phyloP scores from a whole-genome alignment of 371 early-diverging fungal species.

The Thermomucor indicae-seudaticae region DNA sequence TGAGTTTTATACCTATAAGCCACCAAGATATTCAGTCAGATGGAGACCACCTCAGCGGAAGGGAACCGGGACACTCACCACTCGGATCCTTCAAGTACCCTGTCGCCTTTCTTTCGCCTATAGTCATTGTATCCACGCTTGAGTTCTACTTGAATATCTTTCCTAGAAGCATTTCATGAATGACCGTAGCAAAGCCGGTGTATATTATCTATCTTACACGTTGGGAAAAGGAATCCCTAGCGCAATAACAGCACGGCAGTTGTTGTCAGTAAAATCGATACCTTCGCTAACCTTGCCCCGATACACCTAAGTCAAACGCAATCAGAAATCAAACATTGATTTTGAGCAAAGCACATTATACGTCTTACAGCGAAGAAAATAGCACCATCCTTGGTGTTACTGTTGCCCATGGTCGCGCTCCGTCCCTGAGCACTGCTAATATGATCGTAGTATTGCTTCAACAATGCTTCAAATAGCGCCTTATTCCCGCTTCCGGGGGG shows the following conservation, averaged over 20 bases:
- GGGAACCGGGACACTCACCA: conserved; percentile 15
- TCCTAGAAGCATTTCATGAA: conserved; percentile 8
- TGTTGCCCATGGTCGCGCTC: no score
- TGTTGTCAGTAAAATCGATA: conserved; percentile 88
- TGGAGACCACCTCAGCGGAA: background rate
- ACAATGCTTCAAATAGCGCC: conserved; percentile 49
- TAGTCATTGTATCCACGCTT: conserved; percentile 39
- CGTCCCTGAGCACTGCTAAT: conserved; percentile 19
- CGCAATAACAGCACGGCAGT: conserved; percentile 85
- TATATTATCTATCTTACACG: conserved; percentile 15
- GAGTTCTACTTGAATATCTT: conserved; percentile 33
- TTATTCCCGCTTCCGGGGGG: conserved; percentile 14
- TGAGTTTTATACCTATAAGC: conserved; percentile 80
- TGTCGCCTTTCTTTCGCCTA: conserved; percentile 5
- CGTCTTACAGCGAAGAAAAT: conserved; percentile 54
- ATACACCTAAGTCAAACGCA: conserved; percentile 37
- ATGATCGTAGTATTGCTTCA: conserved; percentile 39
- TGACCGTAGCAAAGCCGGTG: background rate
- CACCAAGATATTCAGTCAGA: background rate
- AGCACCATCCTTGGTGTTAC: conserved; percentile 42
- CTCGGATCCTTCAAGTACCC: conserved; percentile 17
- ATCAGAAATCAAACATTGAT: conserved; percentile 28
- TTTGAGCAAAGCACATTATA: background rate
- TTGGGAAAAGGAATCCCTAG: conserved; percentile 92
- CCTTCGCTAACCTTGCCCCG: conserved; percentile 96